Conservation (phyloP, 2,329 filamentous ascomycete genomes). For the Nakataea oryzae region DNA sequence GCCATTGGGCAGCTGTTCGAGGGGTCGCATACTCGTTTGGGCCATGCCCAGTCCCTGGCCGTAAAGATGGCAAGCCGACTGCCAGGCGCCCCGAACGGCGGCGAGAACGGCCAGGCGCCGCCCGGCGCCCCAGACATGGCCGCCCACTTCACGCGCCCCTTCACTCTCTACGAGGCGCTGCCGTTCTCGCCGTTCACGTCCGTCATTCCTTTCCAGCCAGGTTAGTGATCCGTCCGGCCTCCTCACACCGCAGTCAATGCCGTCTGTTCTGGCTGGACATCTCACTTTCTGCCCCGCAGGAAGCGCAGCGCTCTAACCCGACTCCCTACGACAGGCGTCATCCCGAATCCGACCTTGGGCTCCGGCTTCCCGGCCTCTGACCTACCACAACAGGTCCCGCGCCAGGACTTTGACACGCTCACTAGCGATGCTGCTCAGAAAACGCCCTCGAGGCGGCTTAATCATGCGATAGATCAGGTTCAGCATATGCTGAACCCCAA, state of each 20-base stretch:
- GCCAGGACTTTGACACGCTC: slow-evolving; percentile 52
- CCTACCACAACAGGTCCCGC: slow-evolving; percentile 38
- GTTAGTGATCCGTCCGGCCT: slow-evolving; percentile 29
- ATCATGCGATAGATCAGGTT: slow-evolving; percentile 64
- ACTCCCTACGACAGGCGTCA: slow-evolving; percentile 39
- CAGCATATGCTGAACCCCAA: slow-evolving; percentile 62
- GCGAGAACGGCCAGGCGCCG: slow-evolving; percentile 9
- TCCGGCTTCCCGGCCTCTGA: slow-evolving; percentile 41
- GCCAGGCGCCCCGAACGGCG: slow-evolving; percentile 20
- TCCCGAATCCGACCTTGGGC: slow-evolving; percentile 53
- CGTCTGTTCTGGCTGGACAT: slow-evolving; percentile 7
- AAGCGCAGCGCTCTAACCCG: not conserved
- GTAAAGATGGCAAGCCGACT: slow-evolving; percentile 14
- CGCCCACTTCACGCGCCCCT: slow-evolving; percentile 28
- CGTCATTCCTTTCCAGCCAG: slow-evolving; percentile 66
- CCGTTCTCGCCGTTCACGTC: slow-evolving; percentile 77
- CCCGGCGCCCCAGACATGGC: slow-evolving; percentile 6
- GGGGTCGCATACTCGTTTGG: not conserved
- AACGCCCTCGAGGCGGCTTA: slow-evolving; percentile 53
- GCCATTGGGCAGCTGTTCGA: not conserved
- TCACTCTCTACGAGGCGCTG: slow-evolving; percentile 63
- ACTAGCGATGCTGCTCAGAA: slow-evolving; percentile 57
- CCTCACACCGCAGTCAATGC: not conserved
- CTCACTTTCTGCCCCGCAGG: not conserved
- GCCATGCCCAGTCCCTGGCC: slow-evolving; percentile 5